A percentile compares a stretch with the other conserved stretches of the same genome.
phyloP scores from a whole-genome alignment of 441 rosid genomes.

The Croton laevigatus region DNA sequence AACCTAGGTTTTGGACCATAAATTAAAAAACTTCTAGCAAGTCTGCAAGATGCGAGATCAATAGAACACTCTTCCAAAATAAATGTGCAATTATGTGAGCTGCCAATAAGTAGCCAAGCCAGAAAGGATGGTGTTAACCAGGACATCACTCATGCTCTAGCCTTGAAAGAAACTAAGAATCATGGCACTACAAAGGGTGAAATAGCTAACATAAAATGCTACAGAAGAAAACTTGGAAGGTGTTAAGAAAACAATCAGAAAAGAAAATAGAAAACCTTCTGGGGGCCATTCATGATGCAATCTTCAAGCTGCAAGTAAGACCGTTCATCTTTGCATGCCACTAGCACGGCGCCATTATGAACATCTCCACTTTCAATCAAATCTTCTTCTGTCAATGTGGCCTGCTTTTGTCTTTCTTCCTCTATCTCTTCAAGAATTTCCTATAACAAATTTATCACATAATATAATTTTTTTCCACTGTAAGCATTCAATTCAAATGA shows the following conservation, averaged over 20 bases:
- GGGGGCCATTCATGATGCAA: constrained; percentile 59
- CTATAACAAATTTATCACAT: constrained; percentile 37
- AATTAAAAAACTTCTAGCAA: neutral
- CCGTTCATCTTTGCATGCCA: constrained; percentile 92
- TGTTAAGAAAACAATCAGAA: neutral
- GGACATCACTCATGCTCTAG: constrained; percentile 1
- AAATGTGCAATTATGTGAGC: neutral
- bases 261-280: constrained; percentile 43
- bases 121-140: neutral
- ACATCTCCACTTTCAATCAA: constrained; percentile 38
- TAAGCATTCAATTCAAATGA: neutral
- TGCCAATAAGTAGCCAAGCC: neutral
- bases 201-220: neutral
- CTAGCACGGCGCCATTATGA: constrained; percentile 63
- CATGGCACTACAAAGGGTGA: neutral
- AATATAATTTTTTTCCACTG: neutral
- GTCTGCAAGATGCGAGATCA: neutral
- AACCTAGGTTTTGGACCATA: neutral
- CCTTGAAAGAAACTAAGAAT: neutral
- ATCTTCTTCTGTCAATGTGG: constrained; percentile 36
- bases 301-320: constrained; percentile 98
- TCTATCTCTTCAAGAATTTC: constrained; percentile 85
- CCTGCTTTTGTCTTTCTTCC: constrained; percentile 64
- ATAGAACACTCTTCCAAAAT: constrained; percentile 1
- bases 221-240: neutral